These are phyloP conservation scores for Colletotrichum navitas DNA, from an alignment of 2,329 filamentous ascomycete genomes.

Conservation along the genomic window DNA sequence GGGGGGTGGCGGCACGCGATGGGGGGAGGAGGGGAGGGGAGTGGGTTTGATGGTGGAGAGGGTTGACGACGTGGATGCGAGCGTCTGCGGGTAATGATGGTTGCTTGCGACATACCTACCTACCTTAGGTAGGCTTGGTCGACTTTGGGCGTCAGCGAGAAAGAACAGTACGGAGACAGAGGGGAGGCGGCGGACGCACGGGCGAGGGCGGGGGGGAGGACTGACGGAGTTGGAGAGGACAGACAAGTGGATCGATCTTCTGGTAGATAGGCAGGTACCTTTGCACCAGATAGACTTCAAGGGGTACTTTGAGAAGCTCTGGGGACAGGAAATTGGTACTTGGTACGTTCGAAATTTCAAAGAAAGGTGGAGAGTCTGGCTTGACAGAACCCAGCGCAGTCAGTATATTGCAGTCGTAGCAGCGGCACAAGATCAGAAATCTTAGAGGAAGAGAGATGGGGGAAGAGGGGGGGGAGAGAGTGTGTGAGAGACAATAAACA, in stretches of 20 bases:
- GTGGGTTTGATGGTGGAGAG: constrained; percentile 16
- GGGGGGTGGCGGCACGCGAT: constrained; percentile 10
- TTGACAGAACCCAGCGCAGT: background rate
- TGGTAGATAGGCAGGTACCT: background rate
- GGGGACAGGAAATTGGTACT: background rate
- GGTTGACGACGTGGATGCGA: constrained; percentile 27
- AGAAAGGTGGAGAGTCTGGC: background rate
- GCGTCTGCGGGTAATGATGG: constrained; percentile 26
- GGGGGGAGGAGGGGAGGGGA: constrained; percentile 1
- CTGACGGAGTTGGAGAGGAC: background rate
- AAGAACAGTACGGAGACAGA: background rate
- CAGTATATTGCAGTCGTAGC: background rate
- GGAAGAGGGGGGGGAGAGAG: too few relatives aligned
- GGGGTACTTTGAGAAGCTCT: background rate
- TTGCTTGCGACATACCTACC: constrained; percentile 15
- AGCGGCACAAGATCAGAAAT: background rate
- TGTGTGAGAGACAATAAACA: background rate
- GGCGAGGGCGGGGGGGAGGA: background rate
- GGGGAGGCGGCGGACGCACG: background rate
- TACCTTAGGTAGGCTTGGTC: background rate
- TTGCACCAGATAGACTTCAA: background rate
- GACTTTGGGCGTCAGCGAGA: background rate
- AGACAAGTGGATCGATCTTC: background rate
- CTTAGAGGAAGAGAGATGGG: background rate
- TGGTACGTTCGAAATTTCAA: background rate